These are phyloP conservation scores for Trichoderma parareesei DNA, from an alignment of 495 filamentous ascomycete species.

Conservation along the genomic window DNA sequence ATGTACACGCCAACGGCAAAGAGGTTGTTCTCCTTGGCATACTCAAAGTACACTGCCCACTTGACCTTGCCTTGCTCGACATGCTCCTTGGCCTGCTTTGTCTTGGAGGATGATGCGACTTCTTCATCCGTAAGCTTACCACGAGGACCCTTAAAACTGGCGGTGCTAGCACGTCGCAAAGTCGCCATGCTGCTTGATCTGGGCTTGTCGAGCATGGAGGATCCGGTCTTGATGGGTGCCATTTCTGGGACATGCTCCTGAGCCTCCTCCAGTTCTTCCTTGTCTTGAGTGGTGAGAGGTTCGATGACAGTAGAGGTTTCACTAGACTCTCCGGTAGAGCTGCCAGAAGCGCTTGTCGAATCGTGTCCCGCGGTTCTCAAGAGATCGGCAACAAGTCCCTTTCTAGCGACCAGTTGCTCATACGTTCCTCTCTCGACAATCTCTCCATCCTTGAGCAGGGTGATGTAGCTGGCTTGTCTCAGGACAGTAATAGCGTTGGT, in stretches of 20 bases:
- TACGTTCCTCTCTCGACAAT: slow-evolving; percentile 86
- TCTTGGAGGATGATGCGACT: slow-evolving; percentile 52
- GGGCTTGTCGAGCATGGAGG: slow-evolving; percentile 26
- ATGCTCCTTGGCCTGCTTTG: slow-evolving; percentile 77
- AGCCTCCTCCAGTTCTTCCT: slow-evolving; percentile 59
- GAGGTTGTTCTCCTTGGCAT: slow-evolving; percentile 89
- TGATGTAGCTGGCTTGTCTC: slow-evolving; percentile 74
- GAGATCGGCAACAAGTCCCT: slow-evolving; percentile 77
- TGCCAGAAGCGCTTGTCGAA: slow-evolving; percentile 29
- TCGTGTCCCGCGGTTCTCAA: slow-evolving; percentile 64
- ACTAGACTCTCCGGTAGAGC: slow-evolving; percentile 39
- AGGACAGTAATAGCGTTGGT: slow-evolving; percentile 95
- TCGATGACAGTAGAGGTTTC: slow-evolving; percentile 57
- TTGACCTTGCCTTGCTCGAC: slow-evolving; percentile 94
- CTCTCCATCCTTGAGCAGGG: slow-evolving; percentile 70
- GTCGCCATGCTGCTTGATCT: slow-evolving; percentile 64
- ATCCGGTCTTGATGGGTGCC: slow-evolving; percentile 57
- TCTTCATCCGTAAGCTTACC: slow-evolving; percentile 83
- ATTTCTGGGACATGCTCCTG: slow-evolving; percentile 63
- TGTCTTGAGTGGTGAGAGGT: slow-evolving; percentile 31
- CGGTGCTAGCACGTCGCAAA: slow-evolving; percentile 81
- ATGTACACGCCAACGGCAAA: slow-evolving; percentile 76
- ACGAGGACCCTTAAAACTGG: slow-evolving; percentile 77
- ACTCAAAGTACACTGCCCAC: slow-evolving; percentile 78
- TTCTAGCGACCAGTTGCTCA: slow-evolving; percentile 85